These are phyloP conservation scores for Tolypocladium paradoxum DNA, from an alignment of 2,329 filamentous ascomycete species.

Conservation along the genomic window DNA sequence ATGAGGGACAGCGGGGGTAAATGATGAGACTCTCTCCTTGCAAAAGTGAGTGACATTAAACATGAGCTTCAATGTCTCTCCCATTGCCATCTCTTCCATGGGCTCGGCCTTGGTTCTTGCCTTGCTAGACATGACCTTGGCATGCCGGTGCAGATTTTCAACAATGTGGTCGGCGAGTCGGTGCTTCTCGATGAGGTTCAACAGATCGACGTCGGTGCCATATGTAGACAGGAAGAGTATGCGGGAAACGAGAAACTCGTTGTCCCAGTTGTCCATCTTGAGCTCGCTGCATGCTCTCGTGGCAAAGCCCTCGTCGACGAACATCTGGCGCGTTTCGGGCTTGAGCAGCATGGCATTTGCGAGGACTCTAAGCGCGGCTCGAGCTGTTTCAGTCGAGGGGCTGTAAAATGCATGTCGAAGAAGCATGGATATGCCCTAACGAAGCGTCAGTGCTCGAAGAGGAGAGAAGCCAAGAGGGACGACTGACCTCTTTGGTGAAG, in stretches of 20 bases:
- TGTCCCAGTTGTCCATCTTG: conserved; percentile 63
- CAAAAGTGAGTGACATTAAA: conserved; percentile 80
- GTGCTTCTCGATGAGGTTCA: conserved; percentile 33
- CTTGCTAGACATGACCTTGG: conserved; percentile 27
- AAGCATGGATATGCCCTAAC: conserved; percentile 64
- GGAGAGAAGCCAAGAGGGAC: not conserved
- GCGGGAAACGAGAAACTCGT: conserved; percentile 64
- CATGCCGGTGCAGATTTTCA: conserved; percentile 61
- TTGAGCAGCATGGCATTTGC: conserved; percentile 60
- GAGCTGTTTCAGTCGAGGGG: conserved; percentile 49
- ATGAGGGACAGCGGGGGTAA: conserved; percentile 57
- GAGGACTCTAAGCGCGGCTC: conserved; percentile 70
- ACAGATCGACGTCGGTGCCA: conserved; percentile 38
- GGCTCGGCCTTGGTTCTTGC: conserved; percentile 29
- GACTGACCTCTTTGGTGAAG: conserved; percentile 62
- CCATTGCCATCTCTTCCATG: conserved; percentile 70
- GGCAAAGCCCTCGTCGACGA: conserved; percentile 37
- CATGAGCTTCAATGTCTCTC: conserved; percentile 74
- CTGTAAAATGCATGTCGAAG: conserved; percentile 63
- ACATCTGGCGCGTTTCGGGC: conserved; percentile 30
- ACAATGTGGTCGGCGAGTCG: conserved; percentile 47
- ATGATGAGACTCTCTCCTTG: conserved; percentile 47
- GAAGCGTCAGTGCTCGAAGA: not conserved
- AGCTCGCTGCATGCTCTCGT: conserved; percentile 58
- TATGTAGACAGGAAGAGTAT: conserved; percentile 34